Evolutionary conservation across 1,284 basidiomycete species (phyloP).

Genomic region (Ceratobasidium sp.): DNA sequence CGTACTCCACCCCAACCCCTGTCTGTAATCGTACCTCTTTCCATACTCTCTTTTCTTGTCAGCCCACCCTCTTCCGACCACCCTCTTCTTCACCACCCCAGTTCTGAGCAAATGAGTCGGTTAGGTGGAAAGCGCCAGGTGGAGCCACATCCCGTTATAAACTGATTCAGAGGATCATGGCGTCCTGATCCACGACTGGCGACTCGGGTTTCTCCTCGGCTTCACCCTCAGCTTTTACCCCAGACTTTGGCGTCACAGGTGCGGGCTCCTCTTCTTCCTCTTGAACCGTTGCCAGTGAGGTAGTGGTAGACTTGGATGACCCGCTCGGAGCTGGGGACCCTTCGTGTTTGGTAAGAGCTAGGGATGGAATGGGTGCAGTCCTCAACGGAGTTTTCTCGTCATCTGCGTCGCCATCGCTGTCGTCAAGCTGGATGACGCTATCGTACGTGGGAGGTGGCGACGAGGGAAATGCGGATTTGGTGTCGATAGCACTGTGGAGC

Average conservation of each 20-base stretch:
- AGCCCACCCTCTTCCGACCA: conserved; percentile 8
- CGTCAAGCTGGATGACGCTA: conserved; percentile 25
- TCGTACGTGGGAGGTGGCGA: conserved; percentile 21
- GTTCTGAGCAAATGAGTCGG: background rate
- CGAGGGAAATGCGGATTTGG: background rate
- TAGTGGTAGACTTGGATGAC: conserved; percentile 5
- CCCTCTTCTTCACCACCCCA: background rate
- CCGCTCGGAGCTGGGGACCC: conserved; percentile 20
- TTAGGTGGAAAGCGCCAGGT: too few relatives aligned
- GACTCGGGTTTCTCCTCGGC: background rate
- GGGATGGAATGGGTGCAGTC: background rate
- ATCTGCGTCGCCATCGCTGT: conserved; percentile 26
- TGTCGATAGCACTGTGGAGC: background rate
- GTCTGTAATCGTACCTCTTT: conserved; percentile 13
- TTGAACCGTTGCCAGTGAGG: conserved; percentile 11
- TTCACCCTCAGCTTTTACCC: background rate
- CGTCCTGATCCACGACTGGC: conserved; percentile 10
- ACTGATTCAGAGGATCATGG: conserved; percentile 7
- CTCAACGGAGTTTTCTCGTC: conserved; percentile 24
- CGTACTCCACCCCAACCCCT: conserved; percentile 24
- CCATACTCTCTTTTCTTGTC: background rate
- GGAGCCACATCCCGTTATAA: background rate
- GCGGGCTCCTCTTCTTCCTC: conserved; percentile 22
- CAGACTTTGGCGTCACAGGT: background rate
- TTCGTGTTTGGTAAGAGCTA: background rate